These are phyloP conservation scores for Ganoderma sinense DNA, from an alignment of 1,284 basidiomycete genomes.

Conservation along the genomic window DNA sequence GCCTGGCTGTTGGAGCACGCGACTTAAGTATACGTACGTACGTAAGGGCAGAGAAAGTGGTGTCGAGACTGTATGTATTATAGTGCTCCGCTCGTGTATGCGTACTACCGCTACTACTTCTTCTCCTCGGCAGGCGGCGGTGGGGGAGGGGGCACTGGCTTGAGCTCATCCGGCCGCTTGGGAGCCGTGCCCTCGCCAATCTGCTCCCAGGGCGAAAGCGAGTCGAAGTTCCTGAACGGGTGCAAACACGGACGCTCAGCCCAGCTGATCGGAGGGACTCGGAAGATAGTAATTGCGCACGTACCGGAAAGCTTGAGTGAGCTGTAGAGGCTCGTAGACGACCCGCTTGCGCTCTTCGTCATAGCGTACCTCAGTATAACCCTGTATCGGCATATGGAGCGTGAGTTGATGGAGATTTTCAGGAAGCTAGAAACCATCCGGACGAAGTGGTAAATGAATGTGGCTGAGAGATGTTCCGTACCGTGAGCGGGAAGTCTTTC, in stretches of 20 bases:
- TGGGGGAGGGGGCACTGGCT: conserved; percentile 75
- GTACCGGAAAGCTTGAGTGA: conserved; percentile 97
- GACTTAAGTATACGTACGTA: background rate
- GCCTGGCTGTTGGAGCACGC: background rate
- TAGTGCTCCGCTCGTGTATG: conserved; percentile 4
- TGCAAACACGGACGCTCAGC: conserved; percentile 15
- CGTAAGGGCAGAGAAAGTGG: conserved; percentile 1
- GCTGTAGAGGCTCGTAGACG: conserved; percentile 96
- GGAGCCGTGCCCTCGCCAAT: conserved; percentile 86
- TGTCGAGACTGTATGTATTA: conserved; percentile 4
- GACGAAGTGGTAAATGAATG: background rate
- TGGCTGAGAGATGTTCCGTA: conserved; percentile 45
- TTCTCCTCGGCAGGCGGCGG: conserved; percentile 57
- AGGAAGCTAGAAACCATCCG: background rate
- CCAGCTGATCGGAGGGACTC: background rate
- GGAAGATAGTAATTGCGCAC: conserved; percentile 36
- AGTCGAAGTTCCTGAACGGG: conserved; percentile 85
- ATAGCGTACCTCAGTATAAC: conserved; percentile 97
- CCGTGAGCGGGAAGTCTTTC: conserved; percentile 98
- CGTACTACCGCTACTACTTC: conserved; percentile 62
- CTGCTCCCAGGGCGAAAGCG: conserved; percentile 97
- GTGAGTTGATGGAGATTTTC: conserved; percentile 10
- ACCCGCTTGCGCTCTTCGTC: conserved; percentile 99
- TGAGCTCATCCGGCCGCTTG: conserved; percentile 74
- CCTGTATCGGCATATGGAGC: conserved; percentile 51